These are phyloP conservation scores for Phytophthora palmivora DNA, from an alignment of 352 stramenopile species.

Conservation along the genomic window DNA sequence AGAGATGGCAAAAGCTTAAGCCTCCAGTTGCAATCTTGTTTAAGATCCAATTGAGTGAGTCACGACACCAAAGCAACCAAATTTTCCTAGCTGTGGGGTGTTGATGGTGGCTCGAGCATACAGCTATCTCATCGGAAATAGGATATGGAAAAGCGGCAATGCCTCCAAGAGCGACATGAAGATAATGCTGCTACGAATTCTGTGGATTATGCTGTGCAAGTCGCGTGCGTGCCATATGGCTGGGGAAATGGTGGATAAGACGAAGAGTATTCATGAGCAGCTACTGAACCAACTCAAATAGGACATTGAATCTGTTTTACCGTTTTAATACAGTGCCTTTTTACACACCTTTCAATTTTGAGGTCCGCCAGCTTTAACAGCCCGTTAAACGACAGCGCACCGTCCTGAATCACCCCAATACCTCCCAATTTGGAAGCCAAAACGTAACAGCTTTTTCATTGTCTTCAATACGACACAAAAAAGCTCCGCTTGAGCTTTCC, in stretches of 20 bases:
- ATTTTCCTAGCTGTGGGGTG: conserved; percentile 1
- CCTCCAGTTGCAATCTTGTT: neutral
- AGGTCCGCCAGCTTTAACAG: neutral
- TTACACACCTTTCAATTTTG: too few relatives aligned
- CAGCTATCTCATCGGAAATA: neutral
- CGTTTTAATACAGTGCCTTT: neutral
- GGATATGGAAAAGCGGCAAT: neutral
- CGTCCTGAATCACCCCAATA: too few relatives aligned
- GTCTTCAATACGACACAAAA: too few relatives aligned
- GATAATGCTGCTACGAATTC: conserved; percentile 4
- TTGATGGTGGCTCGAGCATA: conserved; percentile 9
- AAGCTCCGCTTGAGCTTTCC: neutral
- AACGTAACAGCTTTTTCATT: too few relatives aligned
- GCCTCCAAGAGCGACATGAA: conserved; percentile 3
- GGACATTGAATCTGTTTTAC: neutral
- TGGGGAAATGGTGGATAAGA: neutral
- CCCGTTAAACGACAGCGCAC: neutral
- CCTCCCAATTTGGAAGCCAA: too few relatives aligned
- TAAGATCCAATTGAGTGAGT: conserved; percentile 5
- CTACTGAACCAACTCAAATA: conserved; percentile 1
- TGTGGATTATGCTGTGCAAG: conserved; percentile 8
- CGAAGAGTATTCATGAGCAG: neutral
- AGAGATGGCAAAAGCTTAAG: conserved; percentile 1
- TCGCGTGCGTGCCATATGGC: neutral
- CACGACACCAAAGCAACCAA: neutral